A percentile compares a stretch with the other conserved stretches of the same genome.
Conservation (phyloP, 495 filamentous ascomycete species). For the Ramalina peruviana region DNA sequence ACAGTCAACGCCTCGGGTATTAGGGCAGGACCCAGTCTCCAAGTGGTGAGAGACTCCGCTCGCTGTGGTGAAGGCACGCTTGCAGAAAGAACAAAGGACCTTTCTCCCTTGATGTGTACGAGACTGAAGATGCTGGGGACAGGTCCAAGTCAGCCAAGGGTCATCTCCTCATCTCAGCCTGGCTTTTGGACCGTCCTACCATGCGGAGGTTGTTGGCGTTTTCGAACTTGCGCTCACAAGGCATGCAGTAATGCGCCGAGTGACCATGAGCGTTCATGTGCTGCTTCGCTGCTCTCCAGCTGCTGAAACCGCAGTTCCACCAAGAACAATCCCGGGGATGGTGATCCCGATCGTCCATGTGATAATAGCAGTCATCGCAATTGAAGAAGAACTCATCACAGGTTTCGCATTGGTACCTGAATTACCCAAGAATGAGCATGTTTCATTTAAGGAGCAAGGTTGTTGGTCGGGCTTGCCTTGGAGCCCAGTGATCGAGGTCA, state of each 20-base stretch:
- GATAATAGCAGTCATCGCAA: neutral
- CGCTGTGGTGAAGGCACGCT: slow-evolving; percentile 22
- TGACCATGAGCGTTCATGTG: slow-evolving; percentile 28
- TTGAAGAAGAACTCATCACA: neutral
- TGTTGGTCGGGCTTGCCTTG: too few species aligned
- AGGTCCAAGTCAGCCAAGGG: neutral
- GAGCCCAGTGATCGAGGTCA: too few species aligned
- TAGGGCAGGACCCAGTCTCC: slow-evolving; percentile 27
- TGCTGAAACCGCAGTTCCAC: slow-evolving; percentile 20
- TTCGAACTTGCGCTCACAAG: slow-evolving; percentile 23
- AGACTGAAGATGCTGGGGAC: slow-evolving; percentile 31
- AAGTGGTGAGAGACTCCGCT: slow-evolving; percentile 33
- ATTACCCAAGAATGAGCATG: too few species aligned
- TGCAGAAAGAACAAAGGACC: slow-evolving; percentile 33
- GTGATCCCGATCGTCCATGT: neutral
- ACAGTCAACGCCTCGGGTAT: slow-evolving; percentile 24
- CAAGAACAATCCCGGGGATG: slow-evolving; percentile 21
- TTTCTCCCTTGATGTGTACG: slow-evolving; percentile 21
- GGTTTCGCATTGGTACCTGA: too few species aligned
- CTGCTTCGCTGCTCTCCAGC: slow-evolving; percentile 14
- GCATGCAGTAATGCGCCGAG: slow-evolving; percentile 25
- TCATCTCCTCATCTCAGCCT: neutral
- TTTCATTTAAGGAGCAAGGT: too few species aligned
- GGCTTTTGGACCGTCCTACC: slow-evolving; percentile 17
- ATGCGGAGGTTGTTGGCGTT: slow-evolving; percentile 26